Evolutionary conservation across 2,329 filamentous ascomycete species (phyloP), one percentile per base, ranked within the genome.

Genomic region (Aspergillus texensis): DNA sequence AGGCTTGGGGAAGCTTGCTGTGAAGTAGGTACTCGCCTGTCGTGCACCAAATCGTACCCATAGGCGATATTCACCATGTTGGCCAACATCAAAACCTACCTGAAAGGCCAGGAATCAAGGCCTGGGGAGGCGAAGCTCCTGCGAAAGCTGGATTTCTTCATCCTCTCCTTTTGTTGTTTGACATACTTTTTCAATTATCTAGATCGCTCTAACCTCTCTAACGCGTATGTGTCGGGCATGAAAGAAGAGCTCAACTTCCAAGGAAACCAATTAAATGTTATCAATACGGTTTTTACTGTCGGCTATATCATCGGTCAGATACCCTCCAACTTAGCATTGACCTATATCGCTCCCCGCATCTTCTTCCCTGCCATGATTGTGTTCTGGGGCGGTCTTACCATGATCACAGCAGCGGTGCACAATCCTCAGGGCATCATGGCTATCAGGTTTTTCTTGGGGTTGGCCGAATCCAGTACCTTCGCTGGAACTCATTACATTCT

Each of bases 101-200:
- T 55, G 30, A 36, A 39, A 26, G 52, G 52, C 24, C 52, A 21
- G 21, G 52, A 55, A 19, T 55, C 52, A 24, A 55, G 52, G 30
- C 52, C 52, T 3, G 52, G 52, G 9, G 52, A 55, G 30, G 52
- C 21, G 1, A 55, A 41, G 11, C 52, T 55, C 12, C n/a, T 55
- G 52, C 30, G 52, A 36, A 55, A 55, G 52, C 52, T 55, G 32
- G 83, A 85, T 67, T 81, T 79, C 69, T 84, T 83, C 62, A 75
- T 85, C 67, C 70, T 81, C 1, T 72, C 74, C 4, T 81, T 80
- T 62, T 78, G 76, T 14, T 84, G 83, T 55, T 66, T 85, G 3
- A 79, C 77, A 30, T 84, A 79, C 62, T 84, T 84, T 63, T 75
- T 82, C 65, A 84, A 84, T 63, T 74, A 77, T 70, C 77, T 84